Conservation (phyloP, 2,329 filamentous ascomycete genomes). For the Xylariaceae sp. region DNA sequence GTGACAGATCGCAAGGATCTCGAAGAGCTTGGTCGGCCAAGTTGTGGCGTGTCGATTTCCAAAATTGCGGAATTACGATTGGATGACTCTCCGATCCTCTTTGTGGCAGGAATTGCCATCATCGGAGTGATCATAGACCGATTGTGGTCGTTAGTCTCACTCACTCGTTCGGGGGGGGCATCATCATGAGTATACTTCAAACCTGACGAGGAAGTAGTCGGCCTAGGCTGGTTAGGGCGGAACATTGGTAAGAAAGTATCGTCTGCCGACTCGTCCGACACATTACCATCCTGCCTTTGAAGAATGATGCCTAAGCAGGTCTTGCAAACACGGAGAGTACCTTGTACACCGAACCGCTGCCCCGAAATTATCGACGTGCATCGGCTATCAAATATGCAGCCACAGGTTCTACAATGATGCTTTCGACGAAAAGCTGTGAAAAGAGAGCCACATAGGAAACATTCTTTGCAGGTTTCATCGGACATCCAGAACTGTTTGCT, state of each 20-base stretch:
- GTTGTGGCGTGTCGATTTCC: conserved; percentile 80
- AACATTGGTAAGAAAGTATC: conserved; percentile 65
- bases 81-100: conserved; percentile 67
- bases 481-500: conserved; percentile 99
- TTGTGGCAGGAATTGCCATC: conserved; percentile 68
- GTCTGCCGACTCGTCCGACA: conserved; percentile 81
- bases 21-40: conserved; percentile 90
- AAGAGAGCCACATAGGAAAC: conserved; percentile 84
- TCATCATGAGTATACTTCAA: conserved; percentile 41
- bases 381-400: conserved; percentile 97
- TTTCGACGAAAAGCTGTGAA: conserved; percentile 95
- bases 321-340: conserved; percentile 85
- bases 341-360: conserved; percentile 79
- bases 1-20: conserved; percentile 78
- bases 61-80: conserved; percentile 85
- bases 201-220: conserved; percentile 31
- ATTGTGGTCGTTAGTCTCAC: conserved; percentile 44
- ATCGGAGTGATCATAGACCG: conserved; percentile 63
- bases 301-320: conserved; percentile 90
- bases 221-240: conserved; percentile 50
- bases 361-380: conserved; percentile 92
- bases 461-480: conserved; percentile 96
- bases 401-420: conserved; percentile 92
- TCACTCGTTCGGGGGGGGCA: conserved; percentile 39
- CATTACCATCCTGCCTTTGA: conserved; percentile 81